Evolutionary conservation across 176 grass and related monocot species (phyloP), one percentile per base, ranked within the genome.

Genomic region (Oryza meridionalis): DNA sequence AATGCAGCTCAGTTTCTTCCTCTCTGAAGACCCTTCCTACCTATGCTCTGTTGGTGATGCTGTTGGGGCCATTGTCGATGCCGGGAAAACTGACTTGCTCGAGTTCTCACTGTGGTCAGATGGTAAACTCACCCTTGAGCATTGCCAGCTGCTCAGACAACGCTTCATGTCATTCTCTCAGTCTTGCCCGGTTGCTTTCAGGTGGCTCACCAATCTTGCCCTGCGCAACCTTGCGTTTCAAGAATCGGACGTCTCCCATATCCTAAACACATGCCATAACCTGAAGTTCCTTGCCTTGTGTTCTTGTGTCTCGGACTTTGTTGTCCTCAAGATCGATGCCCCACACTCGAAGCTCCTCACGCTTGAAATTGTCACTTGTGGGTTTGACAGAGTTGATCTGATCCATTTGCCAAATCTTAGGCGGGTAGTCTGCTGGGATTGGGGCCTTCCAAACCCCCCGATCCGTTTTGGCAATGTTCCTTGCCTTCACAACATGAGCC

Each of bases 201-300:
- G 14, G 62, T 27, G 70, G 35, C 68, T 82, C 51, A 82, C 80
- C n/a, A 43, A 25, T 5, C 80, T 82, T 6, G 62, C 5, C 14
- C 33, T 63, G 68, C 35, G 13, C 8, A 44, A 27, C 50, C 22
- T 72, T n/a, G 25, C 50, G 21, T 82, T 72, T 13, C 0, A 58
- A 61, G 79, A 82, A 5, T 72, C 50, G 0, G 79, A 82, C 4
- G 10, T 72, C 31, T 21, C 29, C 33, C 43, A 82, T 19, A 35
- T 82, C 51, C n/a, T 82, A 50, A 72, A 50, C 51, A 21, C n/a
- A 16, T 82, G 80, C 68, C 37, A 27, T 47, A 59, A 82, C 15
- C 68, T 82, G 15, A 26, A 72, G 68, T 24, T 42, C 15, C 68
- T 82, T 19, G 59, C 67, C 21, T 19, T 81, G 47, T 70, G 45